Evolutionary conservation across 176 grass and related monocot genomes (phyloP), one percentile per base, ranked within the genome.

Genomic region (sorghum (Sorghum bicolor)): DNA sequence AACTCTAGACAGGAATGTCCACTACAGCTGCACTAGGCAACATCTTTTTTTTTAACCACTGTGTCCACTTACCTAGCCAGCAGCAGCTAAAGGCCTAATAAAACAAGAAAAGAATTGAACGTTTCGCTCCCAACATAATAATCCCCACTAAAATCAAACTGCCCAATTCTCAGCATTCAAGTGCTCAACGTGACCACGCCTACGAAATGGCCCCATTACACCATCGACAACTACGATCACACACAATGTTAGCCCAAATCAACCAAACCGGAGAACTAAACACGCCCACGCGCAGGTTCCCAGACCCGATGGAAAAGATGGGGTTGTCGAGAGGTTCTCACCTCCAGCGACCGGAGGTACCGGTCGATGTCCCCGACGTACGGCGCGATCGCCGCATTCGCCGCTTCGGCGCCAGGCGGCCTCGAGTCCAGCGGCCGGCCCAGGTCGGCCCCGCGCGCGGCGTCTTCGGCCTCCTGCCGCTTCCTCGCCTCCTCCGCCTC

Each of bases 341-440:
- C 90, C 79, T 92, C 90, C 68, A 89, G 45, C 40, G 69, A 83
- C 33, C 86, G 79, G 45, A 86, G 52, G 75, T 92, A 86, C 5
- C 28, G 73, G 24, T 83, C 70, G 62, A 92, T 89, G 8, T 83
- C 86, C 34, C 10, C 40, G 37, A 73, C 16, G 52, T 89, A 89
- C 10, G 83, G 71, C 33, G 12, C 65, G 14, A 86, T 72, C 1
- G 71, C 66, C 64, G 40, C 64, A 64, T 64, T 64, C 32, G 82
- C 71, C 41, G 41, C 83, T 47, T 45, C 67, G 12, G 74, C 66
- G 65, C 76, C 76, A 36, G 24, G 45, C 68, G 19, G 33, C 26
- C 20, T 45, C 47, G 69, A 10, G 47, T 11, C 61, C 10, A 10
- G 36, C 5, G 29, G 44, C 1, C 41, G 36, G 61, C 45, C 6